Percentiles rank a stretch among this genome's conserved stretches.
Conservation (phyloP, 2,329 filamentous ascomycete species). For the Aspergillus brunneoviolaceus region DNA sequence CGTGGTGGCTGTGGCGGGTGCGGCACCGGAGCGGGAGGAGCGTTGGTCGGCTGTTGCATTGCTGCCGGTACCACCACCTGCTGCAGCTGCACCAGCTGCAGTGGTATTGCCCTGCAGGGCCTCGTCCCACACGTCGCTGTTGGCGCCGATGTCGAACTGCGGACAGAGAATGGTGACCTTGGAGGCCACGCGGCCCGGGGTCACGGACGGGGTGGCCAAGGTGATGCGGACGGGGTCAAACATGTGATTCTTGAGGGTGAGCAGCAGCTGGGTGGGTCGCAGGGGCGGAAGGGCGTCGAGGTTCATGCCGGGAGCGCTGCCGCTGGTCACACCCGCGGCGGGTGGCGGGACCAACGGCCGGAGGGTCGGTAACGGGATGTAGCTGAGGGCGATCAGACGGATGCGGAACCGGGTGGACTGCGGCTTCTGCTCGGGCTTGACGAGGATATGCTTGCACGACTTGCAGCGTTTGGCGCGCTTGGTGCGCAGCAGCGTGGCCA, state of each 20-base stretch:
- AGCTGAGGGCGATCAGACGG: constrained; percentile 80
- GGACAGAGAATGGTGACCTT: constrained; percentile 91
- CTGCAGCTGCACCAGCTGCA: background rate
- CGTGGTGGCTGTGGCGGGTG: background rate
- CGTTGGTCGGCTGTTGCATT: constrained; percentile 31
- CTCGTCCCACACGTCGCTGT: constrained; percentile 92
- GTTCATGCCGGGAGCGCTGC: constrained; percentile 42
- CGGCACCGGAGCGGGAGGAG: constrained; percentile 42
- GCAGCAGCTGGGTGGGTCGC: constrained; percentile 70
- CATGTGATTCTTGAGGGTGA: constrained; percentile 90
- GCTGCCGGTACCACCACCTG: constrained; percentile 15
- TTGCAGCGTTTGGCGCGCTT: constrained; percentile 94
- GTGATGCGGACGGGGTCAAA: constrained; percentile 88
- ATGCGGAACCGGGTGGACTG: constrained; percentile 89
- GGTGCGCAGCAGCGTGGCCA: constrained; percentile 79
- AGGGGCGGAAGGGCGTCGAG: constrained; percentile 51
- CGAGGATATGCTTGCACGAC: constrained; percentile 89
- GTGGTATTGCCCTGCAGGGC: constrained; percentile 60
- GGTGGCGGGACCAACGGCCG: constrained; percentile 55
- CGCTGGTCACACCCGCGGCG: constrained; percentile 15
- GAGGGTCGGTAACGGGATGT: constrained; percentile 76
- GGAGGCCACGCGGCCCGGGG: constrained; percentile 72
- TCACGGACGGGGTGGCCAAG: constrained; percentile 77
- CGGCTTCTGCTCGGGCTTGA: constrained; percentile 89
- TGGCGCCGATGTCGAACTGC: constrained; percentile 89